phyloP scores from a whole-genome alignment of 2,329 filamentous ascomycete species.

The Septoria petroselini region DNA sequence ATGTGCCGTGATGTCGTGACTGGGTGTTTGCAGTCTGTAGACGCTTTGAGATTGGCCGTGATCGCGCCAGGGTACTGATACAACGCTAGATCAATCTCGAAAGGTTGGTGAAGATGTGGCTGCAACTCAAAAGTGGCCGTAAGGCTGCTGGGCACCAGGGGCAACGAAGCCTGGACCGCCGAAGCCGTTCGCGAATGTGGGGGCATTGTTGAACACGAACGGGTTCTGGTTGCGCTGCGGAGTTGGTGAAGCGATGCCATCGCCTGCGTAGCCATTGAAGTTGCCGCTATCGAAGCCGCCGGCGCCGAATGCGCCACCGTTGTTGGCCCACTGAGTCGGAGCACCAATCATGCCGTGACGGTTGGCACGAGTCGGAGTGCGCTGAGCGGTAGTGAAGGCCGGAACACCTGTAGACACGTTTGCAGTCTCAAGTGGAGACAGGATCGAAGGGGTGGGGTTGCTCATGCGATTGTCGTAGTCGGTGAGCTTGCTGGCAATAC shows the following conservation, averaged over 20 bases:
- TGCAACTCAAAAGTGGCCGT: constrained; percentile 30
- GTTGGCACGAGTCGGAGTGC: constrained; percentile 27
- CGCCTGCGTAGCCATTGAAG: constrained; percentile 21
- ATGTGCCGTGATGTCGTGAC: constrained; percentile 22
- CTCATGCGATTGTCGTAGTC: constrained; percentile 50
- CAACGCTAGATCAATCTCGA: constrained; percentile 13
- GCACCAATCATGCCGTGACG: constrained; percentile 33
- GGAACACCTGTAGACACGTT: constrained; percentile 11
- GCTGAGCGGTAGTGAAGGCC: constrained; percentile 14
- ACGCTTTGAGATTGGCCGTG: constrained; percentile 9
- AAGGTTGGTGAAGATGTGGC: constrained; percentile 1
- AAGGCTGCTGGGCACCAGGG: constrained; percentile 26
- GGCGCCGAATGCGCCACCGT: constrained; percentile 14
- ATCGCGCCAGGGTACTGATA: constrained; percentile 24
- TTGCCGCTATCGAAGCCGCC: constrained; percentile 19
- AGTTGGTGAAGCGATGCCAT: constrained; percentile 31
- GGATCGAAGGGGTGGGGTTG: constrained; percentile 28
- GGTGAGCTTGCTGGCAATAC: constrained; percentile 83
- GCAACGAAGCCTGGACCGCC: constrained; percentile 23
- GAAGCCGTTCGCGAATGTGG: constrained; percentile 27
- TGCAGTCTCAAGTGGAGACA: constrained; percentile 24
- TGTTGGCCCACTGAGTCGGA: constrained; percentile 26
- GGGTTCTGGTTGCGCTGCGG: constrained; percentile 32
- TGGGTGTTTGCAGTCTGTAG: constrained; percentile 13
- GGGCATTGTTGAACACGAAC: constrained; percentile 23